These are phyloP conservation scores for Gremmenia infestans DNA, from an alignment of 2,329 filamentous ascomycete species.

Conservation along the genomic window DNA sequence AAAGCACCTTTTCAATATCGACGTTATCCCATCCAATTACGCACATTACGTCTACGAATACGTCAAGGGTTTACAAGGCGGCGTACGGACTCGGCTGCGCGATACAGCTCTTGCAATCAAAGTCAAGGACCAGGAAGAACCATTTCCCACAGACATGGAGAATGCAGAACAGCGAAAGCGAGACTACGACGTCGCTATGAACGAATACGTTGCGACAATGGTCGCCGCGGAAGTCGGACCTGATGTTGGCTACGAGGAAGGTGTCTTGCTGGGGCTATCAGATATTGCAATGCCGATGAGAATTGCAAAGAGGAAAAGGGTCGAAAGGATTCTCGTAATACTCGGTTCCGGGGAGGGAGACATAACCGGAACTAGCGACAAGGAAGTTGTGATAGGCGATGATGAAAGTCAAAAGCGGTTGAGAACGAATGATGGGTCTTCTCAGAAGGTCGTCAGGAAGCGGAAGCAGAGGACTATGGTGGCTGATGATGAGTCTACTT, in stretches of 20 bases:
- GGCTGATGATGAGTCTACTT: conserved; percentile 22
- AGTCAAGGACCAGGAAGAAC: conserved; percentile 49
- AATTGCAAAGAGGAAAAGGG: conserved; percentile 58
- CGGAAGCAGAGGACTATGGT: conserved; percentile 40
- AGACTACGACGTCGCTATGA: conserved; percentile 49
- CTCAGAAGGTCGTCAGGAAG: conserved; percentile 41
- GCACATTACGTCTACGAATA: conserved; percentile 70
- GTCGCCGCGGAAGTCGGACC: conserved; percentile 15
- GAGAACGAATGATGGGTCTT: conserved; percentile 41
- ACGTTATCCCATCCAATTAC: conserved; percentile 65
- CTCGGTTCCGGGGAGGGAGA: conserved; percentile 37
- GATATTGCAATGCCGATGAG: conserved; percentile 50
- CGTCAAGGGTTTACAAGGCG: conserved; percentile 72
- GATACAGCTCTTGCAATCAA: conserved; percentile 61
- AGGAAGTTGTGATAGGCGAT: conserved; percentile 9
- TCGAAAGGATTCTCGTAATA: conserved; percentile 52
- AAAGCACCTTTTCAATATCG: conserved; percentile 72
- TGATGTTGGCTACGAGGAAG: conserved; percentile 30
- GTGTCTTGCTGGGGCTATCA: conserved; percentile 32
- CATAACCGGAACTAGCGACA: conserved; percentile 6
- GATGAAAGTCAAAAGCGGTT: conserved; percentile 36
- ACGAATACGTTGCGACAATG: conserved; percentile 29
- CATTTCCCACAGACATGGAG: conserved; percentile 44
- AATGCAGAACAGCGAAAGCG: conserved; percentile 37
- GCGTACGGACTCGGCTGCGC: conserved; percentile 62